Base-by-base conservation (phyloP, 805 yeast species). In the Lachancea nothofagi region DNA sequence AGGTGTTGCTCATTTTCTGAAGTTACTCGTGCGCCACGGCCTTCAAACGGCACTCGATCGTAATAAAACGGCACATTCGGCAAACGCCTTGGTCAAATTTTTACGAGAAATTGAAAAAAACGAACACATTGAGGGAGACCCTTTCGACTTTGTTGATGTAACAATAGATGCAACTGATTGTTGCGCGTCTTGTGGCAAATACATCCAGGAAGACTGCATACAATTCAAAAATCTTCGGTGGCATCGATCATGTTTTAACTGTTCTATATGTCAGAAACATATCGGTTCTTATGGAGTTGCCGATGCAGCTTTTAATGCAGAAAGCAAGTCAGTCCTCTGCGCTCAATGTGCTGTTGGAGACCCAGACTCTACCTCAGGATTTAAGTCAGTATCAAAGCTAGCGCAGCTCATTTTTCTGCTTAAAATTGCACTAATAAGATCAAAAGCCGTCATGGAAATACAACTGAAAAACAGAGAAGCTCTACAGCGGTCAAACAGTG, bases 1-100 rank as follows among this genome's bases (percentile, higher is more conserved):
- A 1, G 88, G 94, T 0, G 67, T 90, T 50, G 97, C 98, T 0
- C 97, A 93, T 58, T 90, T 88, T 61, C 69, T 93, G 52, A 93
- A 93, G 59, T 69, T 90, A 5, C 66, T 93, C 17, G 83, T 90
- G 4, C 70, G 97, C 46, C 77, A 78, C 53, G 93, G 96, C 0
- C 71, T 93, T 29, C 74, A 78, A 43, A 78, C 79, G 48, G 85
- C 96, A 0, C 66, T 93, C n/a, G 79, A 74, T 41, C 67, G 73
- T 40, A 83, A 84, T 58, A 75, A 74, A 48, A 52, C 70, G 3
- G 66, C 74, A 6, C 76, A 75, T 23, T 72, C 83, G 7, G 73
- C 81, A 0, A 67, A 62, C 28, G 83, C 87, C 1, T 65, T 84
- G 24, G 80, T 83, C 38, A 66, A 66, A 32, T 86, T 83, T 51